Conservation (phyloP, 306 rosid genomes). For the Chamaecrista fasciculata region DNA sequence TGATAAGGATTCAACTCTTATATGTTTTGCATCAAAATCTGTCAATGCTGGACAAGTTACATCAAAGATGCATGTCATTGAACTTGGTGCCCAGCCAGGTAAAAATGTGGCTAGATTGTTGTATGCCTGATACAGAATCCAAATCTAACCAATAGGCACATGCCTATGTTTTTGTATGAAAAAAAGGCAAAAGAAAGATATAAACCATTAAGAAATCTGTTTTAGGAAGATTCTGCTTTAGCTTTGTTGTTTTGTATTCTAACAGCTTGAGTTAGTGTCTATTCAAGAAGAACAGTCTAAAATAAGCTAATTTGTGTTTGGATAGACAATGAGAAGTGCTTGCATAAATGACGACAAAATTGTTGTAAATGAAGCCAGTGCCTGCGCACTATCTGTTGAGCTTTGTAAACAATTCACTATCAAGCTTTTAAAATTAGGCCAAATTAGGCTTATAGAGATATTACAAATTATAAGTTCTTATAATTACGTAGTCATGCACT, state of each 20-base stretch:
- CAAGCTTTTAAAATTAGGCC: too few species aligned
- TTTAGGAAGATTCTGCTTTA: background rate
- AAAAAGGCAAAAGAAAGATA: background rate
- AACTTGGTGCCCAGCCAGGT: conserved; percentile 94
- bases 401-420: too few species aligned
- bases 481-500: too few species aligned
- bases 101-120: background rate
- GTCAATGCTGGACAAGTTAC: conserved; percentile 71
- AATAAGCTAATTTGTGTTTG: too few species aligned
- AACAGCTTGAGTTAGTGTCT: too few species aligned
- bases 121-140: background rate
- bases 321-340: too few species aligned
- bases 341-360: too few species aligned
- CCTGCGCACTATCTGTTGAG: too few species aligned
- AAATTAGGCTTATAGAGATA: too few species aligned
- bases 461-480: too few species aligned
- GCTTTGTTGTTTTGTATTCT: background rate
- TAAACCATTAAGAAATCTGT: background rate
- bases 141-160: background rate
- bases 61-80: conserved; percentile 82
- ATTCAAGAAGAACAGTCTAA: too few species aligned
- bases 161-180: conserved; percentile 1
- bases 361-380: too few species aligned
- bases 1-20: conserved; percentile 69
- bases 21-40: conserved; percentile 71